Evolutionary conservation across 2,329 filamentous ascomycete genomes (phyloP).

Genomic region (Beauveria brongniartii): DNA sequence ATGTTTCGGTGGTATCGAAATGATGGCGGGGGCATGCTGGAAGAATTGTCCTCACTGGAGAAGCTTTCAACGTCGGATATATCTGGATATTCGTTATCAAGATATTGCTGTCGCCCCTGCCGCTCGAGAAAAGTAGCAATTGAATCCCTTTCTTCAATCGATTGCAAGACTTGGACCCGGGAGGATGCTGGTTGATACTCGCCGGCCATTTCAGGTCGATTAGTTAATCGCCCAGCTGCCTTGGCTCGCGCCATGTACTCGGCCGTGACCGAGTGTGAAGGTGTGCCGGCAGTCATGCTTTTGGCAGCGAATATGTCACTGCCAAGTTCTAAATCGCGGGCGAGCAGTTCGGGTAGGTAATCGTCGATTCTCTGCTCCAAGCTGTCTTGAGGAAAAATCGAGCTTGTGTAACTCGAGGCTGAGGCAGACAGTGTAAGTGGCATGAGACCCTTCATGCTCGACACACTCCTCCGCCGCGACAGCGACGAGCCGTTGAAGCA

Average conservation of each 20-base stretch:
- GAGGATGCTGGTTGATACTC: slow-evolving; percentile 24
- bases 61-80: slow-evolving; percentile 27
- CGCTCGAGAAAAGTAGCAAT: slow-evolving; percentile 27
- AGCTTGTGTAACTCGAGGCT: slow-evolving; percentile 17
- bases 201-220: slow-evolving; percentile 17
- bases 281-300: slow-evolving; percentile 45
- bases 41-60: slow-evolving; percentile 23
- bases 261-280: slow-evolving; percentile 28
- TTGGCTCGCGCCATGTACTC: slow-evolving; percentile 18
- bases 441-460: slow-evolving; percentile 31
- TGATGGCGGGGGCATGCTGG: slow-evolving; percentile 24
- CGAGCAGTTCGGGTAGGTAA: slow-evolving; percentile 50
- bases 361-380: slow-evolving; percentile 27
- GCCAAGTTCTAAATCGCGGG: slow-evolving; percentile 43
- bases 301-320: slow-evolving; percentile 39
- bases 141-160: slow-evolving; percentile 29
- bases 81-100: slow-evolving; percentile 15
- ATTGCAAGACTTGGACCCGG: slow-evolving; percentile 23
- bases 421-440: slow-evolving; percentile 27
- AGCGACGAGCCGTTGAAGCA: slow-evolving; percentile 12
- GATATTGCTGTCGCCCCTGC: slow-evolving; percentile 8
- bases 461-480: slow-evolving; percentile 26
- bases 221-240: slow-evolving; percentile 13
- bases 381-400: slow-evolving; percentile 17
- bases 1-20: slow-evolving; percentile 24